Evolutionary conservation across 306 rosid genomes (phyloP), one percentile per base, ranked within the genome.

Genomic region (Dalbergia cultrata): DNA sequence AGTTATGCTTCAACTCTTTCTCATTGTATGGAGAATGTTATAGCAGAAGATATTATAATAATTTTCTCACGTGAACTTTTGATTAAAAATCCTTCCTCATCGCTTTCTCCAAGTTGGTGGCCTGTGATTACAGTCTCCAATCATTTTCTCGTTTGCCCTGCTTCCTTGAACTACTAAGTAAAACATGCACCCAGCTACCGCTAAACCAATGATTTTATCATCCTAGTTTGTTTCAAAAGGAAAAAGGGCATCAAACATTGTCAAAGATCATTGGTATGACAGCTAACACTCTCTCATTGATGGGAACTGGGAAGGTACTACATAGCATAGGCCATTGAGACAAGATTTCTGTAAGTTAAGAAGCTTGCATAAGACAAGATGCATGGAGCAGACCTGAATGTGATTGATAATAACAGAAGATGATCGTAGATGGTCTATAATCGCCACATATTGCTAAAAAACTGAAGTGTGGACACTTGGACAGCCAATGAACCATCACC

Each of bases 341-440:
- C 33, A 39, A 74, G 31, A 53, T 44, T 45, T 22, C 50, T 60
- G 17, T 9, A 21, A 12, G 49, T 21, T 18, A 67, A 22, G 75
- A 66, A 17, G 65, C 21, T 56, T 47, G 41, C 67, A 68, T 39
- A 66, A 74, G 39, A 67, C 35, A 41, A 70, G 43, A 58, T 37
- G 49, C 52, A 22, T 56, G 60, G 47, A 18, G 11, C 17, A 44
- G 76, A 90, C 90, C 85, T 67, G 33, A 17, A 89, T 83, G 58
- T 90, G 90, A 85, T 96, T 90, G 50, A 90, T 89, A 26, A 85
- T 90, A 78, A 87, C 92, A 80, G 88, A 88, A 35, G 87, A 86
- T 64, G 80, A 85, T 74, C 82, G 76, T 60, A 91, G 76, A 85
- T 85, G 86, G 62, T 87, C 88, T 12, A 86, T 95, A 66, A 86